Percentiles rank a stretch among this genome's conserved stretches.
Evolutionary conservation across 768 basidiomycete species (phyloP).

Genomic region (Clitopilus hobsonii): DNA sequence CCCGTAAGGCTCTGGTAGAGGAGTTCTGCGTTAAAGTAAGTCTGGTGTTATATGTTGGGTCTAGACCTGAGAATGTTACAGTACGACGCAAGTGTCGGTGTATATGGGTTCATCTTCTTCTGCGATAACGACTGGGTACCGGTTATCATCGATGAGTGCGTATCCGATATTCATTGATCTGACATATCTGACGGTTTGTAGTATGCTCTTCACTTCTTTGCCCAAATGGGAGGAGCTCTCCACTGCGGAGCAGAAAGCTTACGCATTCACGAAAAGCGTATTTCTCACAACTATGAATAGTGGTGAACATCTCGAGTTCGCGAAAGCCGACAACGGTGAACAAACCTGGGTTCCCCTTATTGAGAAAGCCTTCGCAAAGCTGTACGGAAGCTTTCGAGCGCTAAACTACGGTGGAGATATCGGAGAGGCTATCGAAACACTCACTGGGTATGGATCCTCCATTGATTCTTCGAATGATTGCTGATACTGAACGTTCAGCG

Average conservation of each 20-base stretch:
- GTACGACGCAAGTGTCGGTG: constrained; percentile 47
- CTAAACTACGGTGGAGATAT: constrained; percentile 33
- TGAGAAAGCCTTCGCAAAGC: constrained; percentile 58
- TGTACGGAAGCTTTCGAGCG: constrained; percentile 47
- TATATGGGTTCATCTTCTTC: constrained; percentile 59
- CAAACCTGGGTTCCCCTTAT: constrained; percentile 58
- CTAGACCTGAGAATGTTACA: constrained; percentile 12
- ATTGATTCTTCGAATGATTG: not conserved
- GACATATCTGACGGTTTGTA: constrained; percentile 11
- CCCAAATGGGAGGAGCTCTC: constrained; percentile 50
- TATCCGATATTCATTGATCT: not conserved
- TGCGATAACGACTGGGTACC: constrained; percentile 47
- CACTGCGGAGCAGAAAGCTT: constrained; percentile 33
- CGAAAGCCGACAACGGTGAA: constrained; percentile 38
- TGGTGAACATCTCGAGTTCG: constrained; percentile 45
- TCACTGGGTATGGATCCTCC: constrained; percentile 40
- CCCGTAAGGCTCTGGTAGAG: constrained; percentile 39
- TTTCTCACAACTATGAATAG: constrained; percentile 28
- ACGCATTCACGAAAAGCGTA: constrained; percentile 43
- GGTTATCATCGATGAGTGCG: constrained; percentile 56
- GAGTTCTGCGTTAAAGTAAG: constrained; percentile 47
- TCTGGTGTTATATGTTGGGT: not conserved
- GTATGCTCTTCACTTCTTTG: constrained; percentile 42
- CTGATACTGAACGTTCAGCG: constrained; percentile 8
- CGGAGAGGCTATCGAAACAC: constrained; percentile 50